These are phyloP conservation scores for Sclerotinia borealis DNA, from an alignment of 2,329 filamentous ascomycete genomes.

Conservation along the genomic window DNA sequence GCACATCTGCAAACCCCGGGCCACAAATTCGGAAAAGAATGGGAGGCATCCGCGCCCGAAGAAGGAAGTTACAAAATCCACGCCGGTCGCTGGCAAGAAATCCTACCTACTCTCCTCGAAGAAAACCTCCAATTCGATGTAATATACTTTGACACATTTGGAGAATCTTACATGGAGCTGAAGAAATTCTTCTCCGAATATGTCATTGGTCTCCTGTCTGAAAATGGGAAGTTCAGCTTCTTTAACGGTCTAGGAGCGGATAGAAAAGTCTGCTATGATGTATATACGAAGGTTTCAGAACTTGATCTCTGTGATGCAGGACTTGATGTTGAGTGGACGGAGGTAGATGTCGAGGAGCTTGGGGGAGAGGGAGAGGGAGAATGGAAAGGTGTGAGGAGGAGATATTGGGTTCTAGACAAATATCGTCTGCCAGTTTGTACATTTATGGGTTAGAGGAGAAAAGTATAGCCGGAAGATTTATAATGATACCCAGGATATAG, in stretches of 20 bases:
- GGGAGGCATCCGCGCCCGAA: slow-evolving; percentile 50
- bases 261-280: slow-evolving; percentile 87
- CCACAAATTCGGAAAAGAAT: slow-evolving; percentile 45
- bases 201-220: slow-evolving; percentile 71
- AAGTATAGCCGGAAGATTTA: background rate
- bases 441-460: slow-evolving; percentile 46
- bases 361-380: slow-evolving; percentile 63
- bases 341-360: slow-evolving; percentile 60
- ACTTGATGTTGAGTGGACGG: slow-evolving; percentile 82
- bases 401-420: slow-evolving; percentile 82
- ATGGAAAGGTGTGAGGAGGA: slow-evolving; percentile 82
- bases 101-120: slow-evolving; percentile 62
- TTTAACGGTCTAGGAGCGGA: slow-evolving; percentile 92
- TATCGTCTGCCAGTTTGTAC: slow-evolving; percentile 71
- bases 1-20: slow-evolving; percentile 45
- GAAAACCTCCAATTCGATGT: slow-evolving; percentile 70
- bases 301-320: slow-evolving; percentile 86
- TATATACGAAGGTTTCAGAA: slow-evolving; percentile 88
- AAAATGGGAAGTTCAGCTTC: slow-evolving; percentile 72
- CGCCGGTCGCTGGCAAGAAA: slow-evolving; percentile 73
- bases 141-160: slow-evolving; percentile 97
- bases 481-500: background rate
- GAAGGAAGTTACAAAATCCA: slow-evolving; percentile 62
- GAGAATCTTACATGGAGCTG: slow-evolving; percentile 83
- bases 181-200: slow-evolving; percentile 83